Evolutionary conservation across 2,329 filamentous ascomycete genomes (phyloP), one percentile per base, ranked within the genome.

Genomic region (Dactylellina parvicollis): DNA sequence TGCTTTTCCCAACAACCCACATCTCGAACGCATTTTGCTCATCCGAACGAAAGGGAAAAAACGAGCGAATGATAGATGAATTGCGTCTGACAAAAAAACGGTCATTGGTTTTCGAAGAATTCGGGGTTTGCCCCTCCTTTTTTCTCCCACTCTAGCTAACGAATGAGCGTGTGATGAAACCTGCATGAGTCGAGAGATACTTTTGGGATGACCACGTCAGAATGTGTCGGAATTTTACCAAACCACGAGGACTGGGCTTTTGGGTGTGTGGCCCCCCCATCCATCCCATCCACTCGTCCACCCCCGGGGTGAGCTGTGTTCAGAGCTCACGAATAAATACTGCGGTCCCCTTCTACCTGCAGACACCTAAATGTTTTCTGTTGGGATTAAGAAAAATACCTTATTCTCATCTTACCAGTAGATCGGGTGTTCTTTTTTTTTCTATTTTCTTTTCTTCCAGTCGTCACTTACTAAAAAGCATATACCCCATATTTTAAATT

Each of bases 191-290:
- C 52, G 32, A 47, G n/a, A 59, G 55, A 56, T 34, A 36, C 42
- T 44, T 67, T 59, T 64, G 59, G 69, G 69, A 54, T 73, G 69
- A 73, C 69, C 69, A 73, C 69, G 69, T 73, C 69, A 73, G 69
- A 73, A 73, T 66, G n/a, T n/a, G 52, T 66, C 69, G 69, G 69
- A 49, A 56, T 59, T 66, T 57, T 38, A 5, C 26, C 14, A 57
- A 64, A 54, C 69, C 69, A 73, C 61, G 69, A 65, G 69, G 8
- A 42, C n/a, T n/a, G n/a, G n/a, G 22, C 8, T 46, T 46, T 46
- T 18, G 40, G 18, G 40, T 18, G n/a, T n/a, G n/a, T n/a, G n/a
- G n/a, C n/a, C n/a, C n/a, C n/a, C n/a, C n/a, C n/a, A n/a, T n/a
- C n/a, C n/a, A n/a, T n/a, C n/a, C n/a, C n/a, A n/a, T n/a, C n/a